Percentiles rank a stretch among this genome's conserved stretches.
These are phyloP conservation scores for Phytophthora idaei DNA, from an alignment of 352 stramenopile genomes.

Conservation along the genomic window DNA sequence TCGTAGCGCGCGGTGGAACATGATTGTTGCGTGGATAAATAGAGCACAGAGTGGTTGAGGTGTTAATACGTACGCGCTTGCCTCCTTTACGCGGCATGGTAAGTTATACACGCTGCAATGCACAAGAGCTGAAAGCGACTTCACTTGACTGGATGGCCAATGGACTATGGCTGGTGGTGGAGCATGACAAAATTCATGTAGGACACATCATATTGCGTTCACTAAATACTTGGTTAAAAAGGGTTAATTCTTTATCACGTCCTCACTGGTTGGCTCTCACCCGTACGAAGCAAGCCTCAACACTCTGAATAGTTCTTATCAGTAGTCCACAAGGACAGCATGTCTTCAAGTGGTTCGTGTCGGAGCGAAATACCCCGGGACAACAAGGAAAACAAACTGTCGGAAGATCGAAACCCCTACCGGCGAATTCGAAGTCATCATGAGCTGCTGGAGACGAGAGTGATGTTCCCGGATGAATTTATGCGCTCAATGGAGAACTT, in stretches of 20 bases:
- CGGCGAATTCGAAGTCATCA: constrained; percentile 7
- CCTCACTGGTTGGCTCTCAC: too few relatives aligned
- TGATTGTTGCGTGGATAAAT: constrained; percentile 4
- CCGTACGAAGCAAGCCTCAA: too few relatives aligned
- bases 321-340: background rate
- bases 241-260: background rate
- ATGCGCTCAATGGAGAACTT: constrained; percentile 9
- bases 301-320: too few relatives aligned
- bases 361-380: background rate
- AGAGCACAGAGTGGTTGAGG: background rate
- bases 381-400: constrained; percentile 1
- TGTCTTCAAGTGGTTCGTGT: background rate
- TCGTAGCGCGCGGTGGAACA: background rate
- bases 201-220: background rate
- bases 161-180: constrained; percentile 25
- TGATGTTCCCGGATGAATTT: constrained; percentile 17
- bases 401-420: background rate
- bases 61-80: constrained; percentile 67
- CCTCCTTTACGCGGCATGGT: constrained; percentile 85
- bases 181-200: background rate
- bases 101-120: constrained; percentile 3
- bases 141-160: constrained; percentile 22
- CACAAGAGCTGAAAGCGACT: constrained; percentile 10
- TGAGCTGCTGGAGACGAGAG: constrained; percentile 14
- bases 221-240: too few relatives aligned